Base-by-base conservation (phyloP, 176 grass and related monocot species). In the Carex kokanica region DNA sequence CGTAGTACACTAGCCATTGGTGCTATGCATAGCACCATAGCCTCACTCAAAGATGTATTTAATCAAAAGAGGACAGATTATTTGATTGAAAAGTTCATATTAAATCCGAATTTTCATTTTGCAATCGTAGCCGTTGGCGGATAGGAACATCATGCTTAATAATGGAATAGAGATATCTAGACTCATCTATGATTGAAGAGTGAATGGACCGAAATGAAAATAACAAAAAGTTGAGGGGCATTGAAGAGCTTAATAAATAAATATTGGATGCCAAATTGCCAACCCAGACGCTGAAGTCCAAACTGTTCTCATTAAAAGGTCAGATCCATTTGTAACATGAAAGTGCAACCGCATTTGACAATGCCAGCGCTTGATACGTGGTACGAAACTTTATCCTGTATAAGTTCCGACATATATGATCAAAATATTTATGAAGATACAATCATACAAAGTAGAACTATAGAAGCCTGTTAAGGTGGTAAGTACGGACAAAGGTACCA, bases 401-500 rank as follows among this genome's bases (percentile, higher is more conserved):
- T 45, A 45, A 45, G 18, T 8, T 81, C 59, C 79, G 79, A 81
- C 79, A 81, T 3, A 55, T 3, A 29, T 81, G 79, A 20, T 81
- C 13, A 62, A 81, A 7, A 51, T 64, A 81, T 61, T 18, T 73
- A 40, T 34, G 68, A 73, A 57, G 15, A 57, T 57, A 18, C 43
- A 47, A 47, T 36, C 34, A 36, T 36, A 36, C 34, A 36, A 36
- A 58, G 6, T n/a, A 58, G 0, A 3, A 58, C 5, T 58, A n/a
- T 52, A 81, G n/a, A 65, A 81, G 79, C 32, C 59, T 45, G 2
- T 64, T 64, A 81, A 62, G 59, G 79, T 79, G 32, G 51, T 49
- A 73, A 49, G 70, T 60, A 81, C 59, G 78, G 32, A 43, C 58
- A 64, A 73, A 64, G 58, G 18, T 41, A 81, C 56, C 78, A 78